Evolutionary conservation across 805 yeast genomes (phyloP).

Genomic region (Kregervanrija pseudodelftensis): DNA sequence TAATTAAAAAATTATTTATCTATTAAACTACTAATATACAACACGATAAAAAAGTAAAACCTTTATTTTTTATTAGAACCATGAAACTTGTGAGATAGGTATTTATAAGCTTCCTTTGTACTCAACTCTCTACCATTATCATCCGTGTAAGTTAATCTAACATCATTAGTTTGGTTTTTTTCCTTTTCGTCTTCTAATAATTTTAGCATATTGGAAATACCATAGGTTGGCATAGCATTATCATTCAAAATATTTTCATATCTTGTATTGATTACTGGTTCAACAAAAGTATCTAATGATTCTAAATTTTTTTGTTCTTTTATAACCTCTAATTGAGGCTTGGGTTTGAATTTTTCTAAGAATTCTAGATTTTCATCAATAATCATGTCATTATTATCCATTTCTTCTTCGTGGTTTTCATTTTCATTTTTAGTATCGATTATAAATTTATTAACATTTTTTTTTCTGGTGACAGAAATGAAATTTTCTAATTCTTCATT

Average conservation of each 20-base stretch:
- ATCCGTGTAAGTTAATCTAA: conserved; percentile 55
- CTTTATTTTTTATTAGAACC: conserved; percentile 33
- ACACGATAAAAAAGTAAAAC: neutral
- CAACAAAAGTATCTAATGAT: conserved; percentile 19
- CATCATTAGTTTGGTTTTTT: conserved; percentile 27
- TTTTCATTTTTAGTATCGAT: neutral
- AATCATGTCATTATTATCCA: conserved; percentile 11
- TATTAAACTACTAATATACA: neutral
- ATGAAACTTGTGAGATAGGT: conserved; percentile 71
- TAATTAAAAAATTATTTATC: neutral
- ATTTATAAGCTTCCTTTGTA: conserved; percentile 70
- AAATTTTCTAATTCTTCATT: conserved; percentile 13
- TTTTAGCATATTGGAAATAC: conserved; percentile 3
- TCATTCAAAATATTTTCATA: neutral
- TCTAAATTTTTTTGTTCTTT: conserved; percentile 14
- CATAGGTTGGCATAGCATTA: conserved; percentile 1
- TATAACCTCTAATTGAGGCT: conserved; percentile 19
- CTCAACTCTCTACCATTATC: conserved; percentile 51
- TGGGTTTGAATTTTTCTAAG: conserved; percentile 19
- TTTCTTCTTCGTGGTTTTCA: conserved; percentile 2
- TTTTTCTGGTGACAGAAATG: conserved; percentile 24
- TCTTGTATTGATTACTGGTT: conserved; percentile 11
- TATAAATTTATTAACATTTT: neutral
- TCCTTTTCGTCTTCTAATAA: neutral
- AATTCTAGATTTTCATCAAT: conserved; percentile 33